Base-by-base conservation (phyloP, 176 grass and related monocot species). In the Carex kokanica region DNA sequence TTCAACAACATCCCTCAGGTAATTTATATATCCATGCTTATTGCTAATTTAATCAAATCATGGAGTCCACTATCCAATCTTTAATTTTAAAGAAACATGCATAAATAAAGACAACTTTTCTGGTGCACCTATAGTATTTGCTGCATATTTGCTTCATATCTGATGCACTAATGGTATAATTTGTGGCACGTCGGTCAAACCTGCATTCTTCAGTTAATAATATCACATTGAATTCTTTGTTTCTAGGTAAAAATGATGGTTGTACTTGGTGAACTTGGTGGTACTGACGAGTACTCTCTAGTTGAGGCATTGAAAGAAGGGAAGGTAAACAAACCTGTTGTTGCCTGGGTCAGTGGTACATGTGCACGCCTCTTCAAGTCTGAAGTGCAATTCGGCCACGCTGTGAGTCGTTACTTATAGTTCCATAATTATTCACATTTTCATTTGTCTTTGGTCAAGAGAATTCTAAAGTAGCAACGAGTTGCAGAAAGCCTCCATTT, bases 1-100 rank as follows among this genome's bases (percentile, higher is more conserved):
- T 99, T 99, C 90, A 99, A 95, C 79, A 99, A 93, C 84, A 95
- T 99, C 47, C 88, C 96, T 80, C 96, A 99, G 89, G 96, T 99
- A 82, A 84, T 79, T 63, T 23, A 79, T 77, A 77, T 73, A 23
- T 77, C 45, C 27, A 14, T 31, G 12, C 5, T 55, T 77, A 29
- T 16, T 55, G 49, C 14, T 15, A 75, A 24, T 24, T 54, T 29
- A 25, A 29, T 75, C 21, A 31, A 77, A 75, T 16, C 20, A 21
- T 75, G 21, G 16, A 25, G 45, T 27, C 67, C 45, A 52, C 16
- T 75, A 29, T 27, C 23, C 45, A 29, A 41, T 69, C 24, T 52
- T 74, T 27, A 31, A 53, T 29, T 55, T 13, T 55, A 54, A 54
- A 55, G 29, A 20, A 43, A 43, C 51, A 56, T 31, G 13, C 51